These are phyloP conservation scores for Borovskyia barvae DNA, from an alignment of 208 protist species.

Conservation along the genomic window DNA sequence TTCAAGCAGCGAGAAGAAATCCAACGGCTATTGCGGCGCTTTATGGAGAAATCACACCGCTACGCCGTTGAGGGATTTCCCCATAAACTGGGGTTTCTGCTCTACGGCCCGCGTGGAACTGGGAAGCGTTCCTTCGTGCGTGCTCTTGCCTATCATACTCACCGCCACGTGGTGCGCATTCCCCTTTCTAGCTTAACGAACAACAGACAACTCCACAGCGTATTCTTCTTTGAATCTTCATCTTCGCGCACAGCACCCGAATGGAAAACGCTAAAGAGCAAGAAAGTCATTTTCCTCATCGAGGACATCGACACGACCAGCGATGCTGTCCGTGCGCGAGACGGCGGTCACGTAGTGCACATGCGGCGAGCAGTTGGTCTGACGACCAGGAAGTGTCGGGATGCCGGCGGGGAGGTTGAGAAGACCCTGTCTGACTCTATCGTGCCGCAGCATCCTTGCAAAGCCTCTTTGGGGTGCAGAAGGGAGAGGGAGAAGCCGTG, in stretches of 20 bases:
- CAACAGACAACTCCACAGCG: conserved; percentile 14
- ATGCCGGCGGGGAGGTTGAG: neutral
- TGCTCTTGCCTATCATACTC: conserved; percentile 23
- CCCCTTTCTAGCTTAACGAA: conserved; percentile 4
- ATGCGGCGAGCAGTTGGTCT: conserved; percentile 7
- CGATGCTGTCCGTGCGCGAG: conserved; percentile 7
- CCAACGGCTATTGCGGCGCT: conserved; percentile 13
- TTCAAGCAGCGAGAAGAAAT: conserved; percentile 8
- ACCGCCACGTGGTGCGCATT: conserved; percentile 24
- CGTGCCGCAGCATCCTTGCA: neutral
- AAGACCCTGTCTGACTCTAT: neutral
- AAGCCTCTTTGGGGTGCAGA: too few relatives aligned
- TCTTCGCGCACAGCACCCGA: neutral
- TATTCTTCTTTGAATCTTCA: conserved; percentile 12
- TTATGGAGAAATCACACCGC: conserved; percentile 8
- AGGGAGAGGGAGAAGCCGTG: too few relatives aligned
- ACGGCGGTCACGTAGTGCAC: neutral
- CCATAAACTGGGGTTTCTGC: conserved; percentile 23
- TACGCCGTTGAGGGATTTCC: conserved; percentile 25
- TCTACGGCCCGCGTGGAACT: conserved; percentile 24
- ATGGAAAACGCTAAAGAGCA: conserved; percentile 18
- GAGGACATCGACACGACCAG: conserved; percentile 19
- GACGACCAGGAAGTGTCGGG: neutral
- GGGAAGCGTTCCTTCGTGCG: conserved; percentile 29
- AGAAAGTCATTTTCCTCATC: conserved; percentile 28